These are phyloP conservation scores for Dipteronia sinensis DNA, from an alignment of 345 rosid genomes.

Conservation along the genomic window DNA sequence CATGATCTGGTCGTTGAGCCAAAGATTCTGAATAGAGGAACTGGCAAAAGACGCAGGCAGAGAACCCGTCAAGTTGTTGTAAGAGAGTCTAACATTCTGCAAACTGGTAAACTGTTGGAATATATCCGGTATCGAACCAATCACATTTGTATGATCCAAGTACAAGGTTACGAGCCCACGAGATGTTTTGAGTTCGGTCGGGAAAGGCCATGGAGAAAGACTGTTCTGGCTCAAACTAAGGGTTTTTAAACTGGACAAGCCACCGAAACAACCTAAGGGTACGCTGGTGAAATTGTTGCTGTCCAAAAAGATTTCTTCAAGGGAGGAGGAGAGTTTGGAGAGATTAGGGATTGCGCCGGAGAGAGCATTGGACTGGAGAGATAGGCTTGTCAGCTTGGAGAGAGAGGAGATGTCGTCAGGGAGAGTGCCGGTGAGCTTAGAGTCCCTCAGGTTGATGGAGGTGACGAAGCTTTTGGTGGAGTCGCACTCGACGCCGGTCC, in stretches of 20 bases:
- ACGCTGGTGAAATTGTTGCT: constrained; percentile 55
- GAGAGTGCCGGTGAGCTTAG: constrained; percentile 46
- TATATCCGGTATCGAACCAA: constrained; percentile 63
- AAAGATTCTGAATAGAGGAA: constrained; percentile 52
- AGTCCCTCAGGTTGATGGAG: constrained; percentile 38
- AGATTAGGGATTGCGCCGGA: constrained; percentile 65
- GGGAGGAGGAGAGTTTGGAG: constrained; percentile 45
- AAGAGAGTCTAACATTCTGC: constrained; percentile 56
- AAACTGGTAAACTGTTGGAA: constrained; percentile 51
- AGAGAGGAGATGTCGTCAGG: constrained; percentile 58
- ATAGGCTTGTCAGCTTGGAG: constrained; percentile 44
- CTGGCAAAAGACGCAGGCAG: constrained; percentile 59
- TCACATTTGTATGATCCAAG: constrained; percentile 42
- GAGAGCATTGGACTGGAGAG: constrained; percentile 54
- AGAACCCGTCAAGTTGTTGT: constrained; percentile 69
- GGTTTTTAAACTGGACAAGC: constrained; percentile 51
- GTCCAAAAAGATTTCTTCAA: constrained; percentile 49
- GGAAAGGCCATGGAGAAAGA: constrained; percentile 60
- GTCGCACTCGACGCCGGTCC: constrained; percentile 63
- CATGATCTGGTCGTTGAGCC: constrained; percentile 62
- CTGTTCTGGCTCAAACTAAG: constrained; percentile 50
- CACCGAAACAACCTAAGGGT: constrained; percentile 56
- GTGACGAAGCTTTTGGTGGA: constrained; percentile 39
- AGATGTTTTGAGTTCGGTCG: constrained; percentile 51
- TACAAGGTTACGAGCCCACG: constrained; percentile 39